phyloP scores from a whole-genome alignment of 345 rosid genomes.

The Rubroshorea leprosula region DNA sequence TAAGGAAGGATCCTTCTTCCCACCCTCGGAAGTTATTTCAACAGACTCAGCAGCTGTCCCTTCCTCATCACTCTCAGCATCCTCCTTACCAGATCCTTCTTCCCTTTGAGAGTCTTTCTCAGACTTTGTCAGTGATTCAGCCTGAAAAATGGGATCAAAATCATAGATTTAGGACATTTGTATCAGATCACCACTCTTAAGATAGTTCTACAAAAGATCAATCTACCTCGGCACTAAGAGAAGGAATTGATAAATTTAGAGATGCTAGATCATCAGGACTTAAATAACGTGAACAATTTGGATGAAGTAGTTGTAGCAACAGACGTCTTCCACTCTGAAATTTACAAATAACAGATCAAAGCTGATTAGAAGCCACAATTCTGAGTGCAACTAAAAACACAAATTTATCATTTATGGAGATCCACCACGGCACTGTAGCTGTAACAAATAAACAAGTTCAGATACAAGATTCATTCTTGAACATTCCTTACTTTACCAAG shows the following conservation, averaged over 20 bases:
- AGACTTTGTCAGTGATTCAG: constrained; percentile 35
- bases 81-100: constrained; percentile 28
- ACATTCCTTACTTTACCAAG: neutral
- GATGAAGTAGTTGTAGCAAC: constrained; percentile 75
- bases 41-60: neutral
- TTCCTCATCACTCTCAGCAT: neutral
- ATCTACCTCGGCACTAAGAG: constrained; percentile 59
- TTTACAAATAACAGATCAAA: constrained; percentile 1
- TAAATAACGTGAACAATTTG: constrained; percentile 66
- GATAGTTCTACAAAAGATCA: constrained; percentile 5
- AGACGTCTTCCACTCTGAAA: constrained; percentile 74
- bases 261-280: constrained; percentile 70
- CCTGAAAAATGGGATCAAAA: constrained; percentile 27
- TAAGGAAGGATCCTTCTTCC: constrained; percentile 69
- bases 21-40: constrained; percentile 11
- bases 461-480: neutral
- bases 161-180: constrained; percentile 2
- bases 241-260: constrained; percentile 56
- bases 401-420: neutral
- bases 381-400: constrained; percentile 2
- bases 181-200: neutral
- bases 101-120: constrained; percentile 27
- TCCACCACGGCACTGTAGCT: constrained; percentile 2
- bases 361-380: constrained; percentile 10
- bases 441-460: neutral